phyloP scores from a whole-genome alignment of 192 early-diverging fungal genomes.

The Entrophospora sp. region DNA sequence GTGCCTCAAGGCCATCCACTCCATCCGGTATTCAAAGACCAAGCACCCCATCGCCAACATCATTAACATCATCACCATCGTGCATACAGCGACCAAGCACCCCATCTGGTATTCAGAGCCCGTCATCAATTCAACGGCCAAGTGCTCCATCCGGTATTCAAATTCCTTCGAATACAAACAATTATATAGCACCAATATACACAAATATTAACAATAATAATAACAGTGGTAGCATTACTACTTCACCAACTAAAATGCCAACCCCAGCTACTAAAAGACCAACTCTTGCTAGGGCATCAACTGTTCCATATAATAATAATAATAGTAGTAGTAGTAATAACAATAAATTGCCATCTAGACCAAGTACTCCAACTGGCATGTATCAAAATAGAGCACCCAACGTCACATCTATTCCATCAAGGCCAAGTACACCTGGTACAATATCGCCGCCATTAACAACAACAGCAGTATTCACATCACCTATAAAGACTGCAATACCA shows the following conservation, averaged over 20 bases:
- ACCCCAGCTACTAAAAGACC: too few species aligned
- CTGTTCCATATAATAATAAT: too few species aligned
- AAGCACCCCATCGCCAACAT: too few species aligned
- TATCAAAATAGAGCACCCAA: background rate
- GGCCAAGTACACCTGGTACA: background rate
- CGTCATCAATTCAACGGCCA: too few species aligned
- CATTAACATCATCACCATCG: too few species aligned
- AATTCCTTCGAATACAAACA: background rate
- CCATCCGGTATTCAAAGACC: background rate
- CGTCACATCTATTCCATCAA: background rate
- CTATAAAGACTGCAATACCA: background rate
- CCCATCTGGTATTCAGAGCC: background rate
- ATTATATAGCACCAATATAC: background rate
- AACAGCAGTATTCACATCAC: background rate
- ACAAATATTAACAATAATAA: too few species aligned
- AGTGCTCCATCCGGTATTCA: background rate
- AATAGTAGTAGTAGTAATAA: too few species aligned
- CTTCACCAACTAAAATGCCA: conserved; percentile 1
- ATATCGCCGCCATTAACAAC: background rate
- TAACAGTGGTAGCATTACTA: too few species aligned
- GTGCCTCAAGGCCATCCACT: background rate
- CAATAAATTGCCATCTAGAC: background rate
- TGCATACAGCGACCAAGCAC: background rate
- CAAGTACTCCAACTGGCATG: background rate
- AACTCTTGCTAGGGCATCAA: too few species aligned